A percentile compares a stretch with the other conserved stretches of the same genome.
Evolutionary conservation across 2,329 filamentous ascomycete genomes (phyloP).

Genomic region (Thielaviopsis musarum): DNA sequence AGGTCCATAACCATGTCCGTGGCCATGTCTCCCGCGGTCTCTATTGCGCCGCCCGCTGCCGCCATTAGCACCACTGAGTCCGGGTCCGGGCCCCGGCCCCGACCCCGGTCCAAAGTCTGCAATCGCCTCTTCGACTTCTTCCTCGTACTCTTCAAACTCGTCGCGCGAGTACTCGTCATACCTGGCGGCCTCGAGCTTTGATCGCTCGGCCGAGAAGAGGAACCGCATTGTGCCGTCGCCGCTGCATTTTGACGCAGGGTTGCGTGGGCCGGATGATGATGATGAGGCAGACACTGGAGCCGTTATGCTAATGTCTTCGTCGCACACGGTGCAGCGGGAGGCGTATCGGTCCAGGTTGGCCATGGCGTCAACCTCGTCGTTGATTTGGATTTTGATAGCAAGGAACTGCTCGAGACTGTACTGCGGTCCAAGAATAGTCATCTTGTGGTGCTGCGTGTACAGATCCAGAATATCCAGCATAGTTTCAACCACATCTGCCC

Average conservation of each 20-base stretch:
- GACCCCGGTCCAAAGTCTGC: slow-evolving; percentile 13
- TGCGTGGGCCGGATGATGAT: not conserved
- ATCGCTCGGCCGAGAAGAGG: slow-evolving; percentile 67
- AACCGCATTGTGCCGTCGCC: slow-evolving; percentile 71
- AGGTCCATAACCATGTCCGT: slow-evolving; percentile 2
- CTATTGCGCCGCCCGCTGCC: slow-evolving; percentile 8
- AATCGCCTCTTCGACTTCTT: slow-evolving; percentile 56
- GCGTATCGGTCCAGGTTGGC: slow-evolving; percentile 46
- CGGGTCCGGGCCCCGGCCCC: slow-evolving; percentile 15
- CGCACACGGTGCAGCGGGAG: slow-evolving; percentile 38
- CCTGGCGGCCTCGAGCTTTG: slow-evolving; percentile 50
- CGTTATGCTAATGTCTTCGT: slow-evolving; percentile 19
- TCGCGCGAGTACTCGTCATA: slow-evolving; percentile 54
- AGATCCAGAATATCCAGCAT: slow-evolving; percentile 82
- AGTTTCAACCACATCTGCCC: slow-evolving; percentile 49
- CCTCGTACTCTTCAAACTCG: slow-evolving; percentile 60
- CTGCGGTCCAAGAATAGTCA: slow-evolving; percentile 55
- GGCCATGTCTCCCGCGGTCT: slow-evolving; percentile 2
- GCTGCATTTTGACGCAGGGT: slow-evolving; percentile 14
- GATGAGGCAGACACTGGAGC: not conserved
- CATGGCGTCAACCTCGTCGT: slow-evolving; percentile 56
- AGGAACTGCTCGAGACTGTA: slow-evolving; percentile 68
- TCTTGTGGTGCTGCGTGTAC: slow-evolving; percentile 67
- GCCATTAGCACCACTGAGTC: slow-evolving; percentile 4
- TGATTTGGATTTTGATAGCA: slow-evolving; percentile 70